Evolutionary conservation across 2,329 filamentous ascomycete species (phyloP).

Genomic region (Ustilaginoidea virens): DNA sequence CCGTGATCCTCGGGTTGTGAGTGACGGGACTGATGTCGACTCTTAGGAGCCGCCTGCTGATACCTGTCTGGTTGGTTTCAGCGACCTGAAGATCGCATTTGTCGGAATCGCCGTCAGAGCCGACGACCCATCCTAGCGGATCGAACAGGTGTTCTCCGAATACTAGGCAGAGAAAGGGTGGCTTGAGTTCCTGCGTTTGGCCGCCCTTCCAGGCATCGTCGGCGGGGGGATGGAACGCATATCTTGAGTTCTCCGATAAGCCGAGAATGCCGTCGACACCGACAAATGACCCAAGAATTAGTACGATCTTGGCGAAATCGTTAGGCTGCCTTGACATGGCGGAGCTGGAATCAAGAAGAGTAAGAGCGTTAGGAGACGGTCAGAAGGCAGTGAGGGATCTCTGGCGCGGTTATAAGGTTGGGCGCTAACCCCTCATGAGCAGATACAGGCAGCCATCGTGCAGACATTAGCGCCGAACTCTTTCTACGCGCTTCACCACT

Average conservation of each 20-base stretch:
- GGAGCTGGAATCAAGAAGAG: no score
- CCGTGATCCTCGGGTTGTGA: neutral
- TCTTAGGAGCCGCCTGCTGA: no score
- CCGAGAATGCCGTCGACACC: conserved; percentile 1
- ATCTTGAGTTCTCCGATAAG: neutral
- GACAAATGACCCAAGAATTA: conserved; percentile 1
- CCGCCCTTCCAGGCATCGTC: neutral
- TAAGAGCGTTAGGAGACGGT: no score
- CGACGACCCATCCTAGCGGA: conserved; percentile 4
- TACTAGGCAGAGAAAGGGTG: conserved; percentile 3
- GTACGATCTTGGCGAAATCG: conserved; percentile 1
- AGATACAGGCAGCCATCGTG: no score
- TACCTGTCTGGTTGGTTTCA: conserved; percentile 2
- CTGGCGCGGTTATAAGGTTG: no score
- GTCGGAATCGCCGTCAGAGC: conserved; percentile 5
- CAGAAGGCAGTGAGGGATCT: no score
- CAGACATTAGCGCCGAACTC: no score
- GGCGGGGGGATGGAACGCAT: neutral
- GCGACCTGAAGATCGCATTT: conserved; percentile 4
- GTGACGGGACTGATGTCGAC: neutral
- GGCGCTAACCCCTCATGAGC: no score
- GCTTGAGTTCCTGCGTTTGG: neutral
- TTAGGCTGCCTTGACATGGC: no score
- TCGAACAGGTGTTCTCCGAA: conserved; percentile 5
- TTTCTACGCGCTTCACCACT: no score